Percentiles rank a stretch among this genome's conserved stretches.
These are phyloP conservation scores for Dryas drummondii DNA, from an alignment of 306 rosid genomes.

Conservation along the genomic window DNA sequence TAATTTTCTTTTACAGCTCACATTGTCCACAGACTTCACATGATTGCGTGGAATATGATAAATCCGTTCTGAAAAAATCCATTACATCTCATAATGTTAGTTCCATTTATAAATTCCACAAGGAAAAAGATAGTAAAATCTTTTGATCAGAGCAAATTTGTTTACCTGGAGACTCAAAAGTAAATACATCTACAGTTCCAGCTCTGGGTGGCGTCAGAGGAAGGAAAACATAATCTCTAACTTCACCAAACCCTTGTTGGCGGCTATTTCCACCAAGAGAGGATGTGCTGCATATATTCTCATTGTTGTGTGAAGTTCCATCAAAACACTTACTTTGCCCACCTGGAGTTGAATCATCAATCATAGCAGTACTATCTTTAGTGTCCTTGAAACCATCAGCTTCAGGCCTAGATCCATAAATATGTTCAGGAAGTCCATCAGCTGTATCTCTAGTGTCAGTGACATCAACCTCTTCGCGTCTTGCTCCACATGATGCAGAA, in stretches of 20 bases:
- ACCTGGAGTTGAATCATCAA: slow-evolving; percentile 14
- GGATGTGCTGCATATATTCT: slow-evolving; percentile 7
- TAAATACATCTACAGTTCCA: slow-evolving; percentile 30
- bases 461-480: slow-evolving; percentile 15
- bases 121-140: neutral
- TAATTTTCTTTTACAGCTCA: slow-evolving; percentile 29
- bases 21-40: slow-evolving; percentile 37
- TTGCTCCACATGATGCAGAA: slow-evolving; percentile 18
- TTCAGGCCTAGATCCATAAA: slow-evolving; percentile 16
- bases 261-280: slow-evolving; percentile 15
- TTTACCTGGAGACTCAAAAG: slow-evolving; percentile 53
- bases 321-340: neutral
- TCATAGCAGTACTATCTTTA: neutral
- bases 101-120: slow-evolving; percentile 1
- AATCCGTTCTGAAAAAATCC: slow-evolving; percentile 35
- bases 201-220: slow-evolving; percentile 60
- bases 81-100: slow-evolving; percentile 22
- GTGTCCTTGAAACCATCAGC: slow-evolving; percentile 15
- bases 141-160: neutral
- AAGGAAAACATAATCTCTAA: slow-evolving; percentile 31
- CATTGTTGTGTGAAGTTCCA: slow-evolving; percentile 20
- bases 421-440: neutral
- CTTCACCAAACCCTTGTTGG: slow-evolving; percentile 18
- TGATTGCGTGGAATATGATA: slow-evolving; percentile 40
- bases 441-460: slow-evolving; percentile 25